Evolutionary conservation across 2,329 filamentous ascomycete genomes (phyloP).

Genomic region (Furcasterigmium furcatum): DNA sequence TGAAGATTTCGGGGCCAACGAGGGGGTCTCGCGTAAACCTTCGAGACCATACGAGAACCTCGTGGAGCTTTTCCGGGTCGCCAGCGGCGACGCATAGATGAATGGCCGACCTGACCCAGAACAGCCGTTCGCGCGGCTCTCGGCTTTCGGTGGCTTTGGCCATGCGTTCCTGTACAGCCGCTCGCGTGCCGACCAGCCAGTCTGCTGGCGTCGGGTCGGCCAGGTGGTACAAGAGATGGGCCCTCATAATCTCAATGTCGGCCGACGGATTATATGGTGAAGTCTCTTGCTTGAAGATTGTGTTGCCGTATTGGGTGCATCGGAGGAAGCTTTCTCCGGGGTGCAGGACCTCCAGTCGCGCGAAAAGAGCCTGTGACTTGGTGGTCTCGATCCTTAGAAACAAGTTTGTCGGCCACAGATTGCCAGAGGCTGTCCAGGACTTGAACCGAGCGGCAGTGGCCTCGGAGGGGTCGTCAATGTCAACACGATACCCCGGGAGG

Average conservation of each 20-base stretch:
- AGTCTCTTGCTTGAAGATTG: background rate
- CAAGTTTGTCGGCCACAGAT: background rate
- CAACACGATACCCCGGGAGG: slow-evolving; percentile 10
- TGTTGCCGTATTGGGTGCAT: background rate
- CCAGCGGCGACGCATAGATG: slow-evolving; percentile 19
- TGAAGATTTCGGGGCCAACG: slow-evolving; percentile 13
- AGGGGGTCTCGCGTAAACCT: slow-evolving; percentile 23
- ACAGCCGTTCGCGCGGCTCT: slow-evolving; percentile 14
- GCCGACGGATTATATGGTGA: background rate
- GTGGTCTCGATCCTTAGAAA: background rate
- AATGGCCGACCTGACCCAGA: slow-evolving; percentile 21
- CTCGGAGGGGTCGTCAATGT: slow-evolving; percentile 16
- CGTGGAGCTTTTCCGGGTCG: slow-evolving; percentile 15
- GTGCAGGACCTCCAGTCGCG: background rate
- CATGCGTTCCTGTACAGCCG: slow-evolving; percentile 15
- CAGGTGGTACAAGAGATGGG: background rate
- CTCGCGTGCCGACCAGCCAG: background rate
- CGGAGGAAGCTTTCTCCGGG: background rate
- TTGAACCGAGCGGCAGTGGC: slow-evolving; percentile 8
- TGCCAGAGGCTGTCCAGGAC: background rate
- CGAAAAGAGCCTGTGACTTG: background rate
- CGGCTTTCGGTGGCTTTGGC: slow-evolving; percentile 16
- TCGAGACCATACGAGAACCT: slow-evolving; percentile 20
- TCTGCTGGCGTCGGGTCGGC: too few relatives aligned
- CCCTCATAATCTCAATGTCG: background rate